A percentile compares a stretch with the other conserved stretches of the same genome.
Conservation (phyloP, 441 rosid species). For the Lepidium campestre region DNA sequence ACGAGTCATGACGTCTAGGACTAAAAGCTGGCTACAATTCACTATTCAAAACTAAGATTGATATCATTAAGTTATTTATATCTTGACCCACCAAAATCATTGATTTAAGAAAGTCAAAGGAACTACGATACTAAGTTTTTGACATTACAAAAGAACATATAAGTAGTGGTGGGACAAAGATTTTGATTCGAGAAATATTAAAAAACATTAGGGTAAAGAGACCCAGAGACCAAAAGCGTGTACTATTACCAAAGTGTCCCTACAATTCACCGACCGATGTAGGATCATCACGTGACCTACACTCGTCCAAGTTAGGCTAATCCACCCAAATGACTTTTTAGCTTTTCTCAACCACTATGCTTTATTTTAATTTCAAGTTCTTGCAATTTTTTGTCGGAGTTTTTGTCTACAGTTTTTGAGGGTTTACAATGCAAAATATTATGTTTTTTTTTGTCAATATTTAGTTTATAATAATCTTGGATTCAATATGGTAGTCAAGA, state of each 20-base stretch:
- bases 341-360: background rate
- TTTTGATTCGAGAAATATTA: background rate
- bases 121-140: too few species aligned
- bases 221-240: background rate
- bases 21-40: too few species aligned
- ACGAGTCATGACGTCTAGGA: too few species aligned
- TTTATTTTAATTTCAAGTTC: background rate
- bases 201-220: background rate
- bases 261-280: background rate
- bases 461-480: too few species aligned
- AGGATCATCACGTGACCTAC: slow-evolving; percentile 14
- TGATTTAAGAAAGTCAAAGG: too few species aligned
- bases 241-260: slow-evolving; percentile 17
- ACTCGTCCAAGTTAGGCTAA: background rate
- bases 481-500: too few species aligned
- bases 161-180: background rate
- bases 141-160: too few species aligned
- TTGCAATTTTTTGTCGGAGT: background rate
- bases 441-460: background rate
- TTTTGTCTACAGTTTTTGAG: background rate
- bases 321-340: slow-evolving; percentile 3
- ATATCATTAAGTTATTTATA: too few species aligned
- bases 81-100: too few species aligned
- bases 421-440: background rate
- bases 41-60: too few species aligned